phyloP scores from a whole-genome alignment of 208 protist species.

The Blastocrithidia nonstop region DNA sequence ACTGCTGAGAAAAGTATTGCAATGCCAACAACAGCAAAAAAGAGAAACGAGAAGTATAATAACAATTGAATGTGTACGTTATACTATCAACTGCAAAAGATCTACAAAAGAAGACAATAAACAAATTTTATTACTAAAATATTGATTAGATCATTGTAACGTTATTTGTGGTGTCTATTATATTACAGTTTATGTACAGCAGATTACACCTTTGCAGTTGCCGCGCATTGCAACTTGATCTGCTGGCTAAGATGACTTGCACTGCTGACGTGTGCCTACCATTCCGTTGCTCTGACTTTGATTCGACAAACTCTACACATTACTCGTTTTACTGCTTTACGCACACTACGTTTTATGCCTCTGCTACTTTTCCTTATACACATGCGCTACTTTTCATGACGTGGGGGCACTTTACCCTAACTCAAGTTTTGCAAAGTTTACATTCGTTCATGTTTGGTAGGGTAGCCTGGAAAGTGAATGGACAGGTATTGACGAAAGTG shows the following conservation, averaged over 20 bases:
- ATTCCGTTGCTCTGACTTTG: constrained; percentile 25
- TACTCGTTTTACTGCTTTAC: too few species aligned
- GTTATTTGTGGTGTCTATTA: too few species aligned
- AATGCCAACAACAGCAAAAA: too few species aligned
- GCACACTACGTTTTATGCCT: too few species aligned
- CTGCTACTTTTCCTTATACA: not conserved
- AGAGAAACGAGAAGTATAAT: not conserved
- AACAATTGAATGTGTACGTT: not conserved
- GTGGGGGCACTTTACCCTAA: constrained; percentile 35
- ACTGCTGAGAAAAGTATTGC: too few species aligned
- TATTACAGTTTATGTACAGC: too few species aligned
- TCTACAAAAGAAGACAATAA: too few species aligned
- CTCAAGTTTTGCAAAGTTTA: constrained; percentile 31
- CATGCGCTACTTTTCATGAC: constrained; percentile 10
- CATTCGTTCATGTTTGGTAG: constrained; percentile 58
- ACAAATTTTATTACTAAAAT: too few species aligned
- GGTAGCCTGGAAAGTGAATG: constrained; percentile 52
- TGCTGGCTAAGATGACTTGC: constrained; percentile 9
- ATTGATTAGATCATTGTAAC: too few species aligned
- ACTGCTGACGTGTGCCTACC: constrained; percentile 25
- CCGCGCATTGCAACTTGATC: not conserved
- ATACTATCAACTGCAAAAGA: not conserved
- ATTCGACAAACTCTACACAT: constrained; percentile 56
- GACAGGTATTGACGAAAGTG: constrained; percentile 35
- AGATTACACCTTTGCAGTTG: too few species aligned